Base-by-base conservation (phyloP, 352 stramenopile genomes). In the Phytophthora nicotianae region DNA sequence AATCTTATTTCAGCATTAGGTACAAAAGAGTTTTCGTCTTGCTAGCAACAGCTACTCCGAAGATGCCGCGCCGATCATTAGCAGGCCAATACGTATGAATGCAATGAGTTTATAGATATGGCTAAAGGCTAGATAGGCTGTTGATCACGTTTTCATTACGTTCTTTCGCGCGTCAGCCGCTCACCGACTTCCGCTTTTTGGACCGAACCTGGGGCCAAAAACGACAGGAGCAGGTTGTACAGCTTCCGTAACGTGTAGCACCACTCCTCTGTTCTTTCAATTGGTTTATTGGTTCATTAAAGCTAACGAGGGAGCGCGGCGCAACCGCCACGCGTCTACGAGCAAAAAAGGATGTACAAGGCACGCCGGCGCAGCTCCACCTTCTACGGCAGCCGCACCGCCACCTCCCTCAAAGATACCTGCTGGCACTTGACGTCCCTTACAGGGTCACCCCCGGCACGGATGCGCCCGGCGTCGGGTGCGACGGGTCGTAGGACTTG, bases 391-490 rank as follows among this genome's bases (percentile, higher is more conserved):
- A 40, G 45, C 50, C 26, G 42, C 58, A 41, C 52, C 57, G 40
- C 40, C 52, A 48, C 32, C 32, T 70, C 60, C 43, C 50, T 35
- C 50, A 58, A 57, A 26, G 40, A 43, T 63, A 48, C 57, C 52
- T 75, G 67, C 57, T 75, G 65, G 46, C 52, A 48, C 41, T 45
- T 33, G 47, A n/a, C 29, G 26, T 19, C 17, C 27, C 16, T 55
- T 70, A 80, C 24, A 80, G 50, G 33, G 72, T 80, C 57, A 80
- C 72, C n/a, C 72, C 72, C 29, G 70, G 68, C 27, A 74, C 65
- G 13, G 64, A 77, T 9, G 57, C 50, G 20, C 58, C 58, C 0
- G 66, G 46, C 35, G 52, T 47, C 35, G 69, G 57, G 6, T 75
- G 46, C 35, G 52, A 42, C 27, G 69, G 57, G 5, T 75, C 53